Evolutionary conservation across 768 basidiomycete species (phyloP).

Genomic region (Serendipita indica): DNA sequence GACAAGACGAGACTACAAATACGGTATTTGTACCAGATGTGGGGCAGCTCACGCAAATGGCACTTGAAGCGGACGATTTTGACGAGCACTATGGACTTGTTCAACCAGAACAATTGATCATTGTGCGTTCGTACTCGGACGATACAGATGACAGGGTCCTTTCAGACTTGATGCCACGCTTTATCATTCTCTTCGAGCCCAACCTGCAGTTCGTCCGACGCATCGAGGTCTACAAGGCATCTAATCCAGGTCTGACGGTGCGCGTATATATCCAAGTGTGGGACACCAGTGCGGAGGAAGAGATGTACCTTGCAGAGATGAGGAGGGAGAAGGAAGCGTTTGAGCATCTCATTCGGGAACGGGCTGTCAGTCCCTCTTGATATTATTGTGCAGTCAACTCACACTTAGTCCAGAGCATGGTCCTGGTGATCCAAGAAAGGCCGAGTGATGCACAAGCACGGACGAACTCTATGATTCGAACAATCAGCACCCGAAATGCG

Average conservation of each 20-base stretch:
- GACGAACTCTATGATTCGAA: conserved; percentile 51
- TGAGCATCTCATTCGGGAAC: conserved; percentile 80
- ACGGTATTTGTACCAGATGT: background rate
- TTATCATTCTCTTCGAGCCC: conserved; percentile 92
- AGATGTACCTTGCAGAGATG: conserved; percentile 80
- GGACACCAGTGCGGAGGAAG: conserved; percentile 83
- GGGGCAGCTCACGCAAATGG: conserved; percentile 11
- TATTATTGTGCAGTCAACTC: background rate
- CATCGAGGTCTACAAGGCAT: conserved; percentile 80
- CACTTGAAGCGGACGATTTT: conserved; percentile 42
- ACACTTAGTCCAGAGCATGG: conserved; percentile 52
- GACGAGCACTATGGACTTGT: conserved; percentile 70
- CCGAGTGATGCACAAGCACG: conserved; percentile 14
- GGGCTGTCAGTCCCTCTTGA: conserved; percentile 46
- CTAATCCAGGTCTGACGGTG: conserved; percentile 66
- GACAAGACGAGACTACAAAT: conserved; percentile 9
- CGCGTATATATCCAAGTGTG: conserved; percentile 96
- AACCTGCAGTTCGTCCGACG: conserved; percentile 84
- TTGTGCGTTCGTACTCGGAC: conserved; percentile 79
- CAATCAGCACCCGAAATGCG: conserved; percentile 71
- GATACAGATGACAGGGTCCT: conserved; percentile 85
- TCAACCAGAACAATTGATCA: conserved; percentile 58
- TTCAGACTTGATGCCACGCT: conserved; percentile 74
- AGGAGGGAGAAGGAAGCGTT: conserved; percentile 89
- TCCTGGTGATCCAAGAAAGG: conserved; percentile 52